Conservation (phyloP, 257 asterid genomes). For the Agastache rugosa region DNA sequence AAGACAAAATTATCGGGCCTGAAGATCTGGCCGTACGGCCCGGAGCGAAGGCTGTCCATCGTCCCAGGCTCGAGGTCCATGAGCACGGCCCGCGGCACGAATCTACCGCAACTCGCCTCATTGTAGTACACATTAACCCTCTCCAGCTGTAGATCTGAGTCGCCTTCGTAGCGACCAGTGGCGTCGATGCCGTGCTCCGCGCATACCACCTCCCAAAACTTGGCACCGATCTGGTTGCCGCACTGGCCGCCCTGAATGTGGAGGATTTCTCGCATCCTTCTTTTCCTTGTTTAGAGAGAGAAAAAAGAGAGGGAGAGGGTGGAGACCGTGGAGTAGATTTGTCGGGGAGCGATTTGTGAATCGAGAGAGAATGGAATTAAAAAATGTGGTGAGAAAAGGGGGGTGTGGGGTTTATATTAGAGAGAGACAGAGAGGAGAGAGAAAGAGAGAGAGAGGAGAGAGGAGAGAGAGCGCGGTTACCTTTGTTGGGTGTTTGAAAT, state of each 20-base stretch:
- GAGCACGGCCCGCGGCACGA: slow-evolving; percentile 55
- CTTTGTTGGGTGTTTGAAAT: slow-evolving; percentile 29
- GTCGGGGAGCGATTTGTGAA: not conserved
- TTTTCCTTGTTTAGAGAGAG: not conserved
- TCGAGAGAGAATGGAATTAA: slow-evolving; percentile 13
- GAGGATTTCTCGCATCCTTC: slow-evolving; percentile 55
- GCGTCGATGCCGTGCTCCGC: slow-evolving; percentile 61
- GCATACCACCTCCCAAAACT: slow-evolving; percentile 60
- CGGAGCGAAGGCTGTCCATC: slow-evolving; percentile 58
- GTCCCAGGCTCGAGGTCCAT: slow-evolving; percentile 63
- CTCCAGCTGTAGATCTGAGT: slow-evolving; percentile 53
- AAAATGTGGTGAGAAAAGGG: not conserved
- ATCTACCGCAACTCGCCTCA: slow-evolving; percentile 55
- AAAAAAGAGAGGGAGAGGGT: slow-evolving; percentile 8
- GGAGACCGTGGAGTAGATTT: not conserved
- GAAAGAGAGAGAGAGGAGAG: slow-evolving; percentile 28
- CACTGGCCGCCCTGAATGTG: slow-evolving; percentile 65
- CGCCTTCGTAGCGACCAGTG: slow-evolving; percentile 54
- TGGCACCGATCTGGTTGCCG: slow-evolving; percentile 61
- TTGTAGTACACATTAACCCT: slow-evolving; percentile 55
- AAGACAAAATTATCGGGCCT: slow-evolving; percentile 51
- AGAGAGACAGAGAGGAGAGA: slow-evolving; percentile 29
- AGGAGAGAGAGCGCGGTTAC: slow-evolving; percentile 29
- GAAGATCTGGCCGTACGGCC: slow-evolving; percentile 50
- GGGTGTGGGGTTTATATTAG: slow-evolving; percentile 21